Base-by-base conservation (phyloP, 2,329 filamentous ascomycete species). In the Colletotrichum higginsianum region DNA sequence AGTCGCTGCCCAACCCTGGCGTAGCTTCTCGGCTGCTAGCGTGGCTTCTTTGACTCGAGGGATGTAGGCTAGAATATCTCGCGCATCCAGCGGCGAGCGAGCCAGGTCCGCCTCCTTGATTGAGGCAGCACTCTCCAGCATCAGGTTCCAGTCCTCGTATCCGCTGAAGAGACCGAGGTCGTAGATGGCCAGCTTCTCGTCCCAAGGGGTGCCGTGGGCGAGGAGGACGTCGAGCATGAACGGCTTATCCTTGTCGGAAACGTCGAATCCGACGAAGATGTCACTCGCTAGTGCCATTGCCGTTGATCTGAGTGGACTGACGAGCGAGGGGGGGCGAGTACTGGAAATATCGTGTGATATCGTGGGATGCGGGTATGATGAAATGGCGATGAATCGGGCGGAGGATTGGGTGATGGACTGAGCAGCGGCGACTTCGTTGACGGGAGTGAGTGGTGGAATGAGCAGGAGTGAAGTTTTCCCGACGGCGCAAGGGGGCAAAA, bases 21-120 rank as follows among this genome's bases (percentile, higher is more conserved):
- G 46, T 38, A 68, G 38, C 58, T 49, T 65, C 16, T 46, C 67
- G 44, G 30, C 73, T 49, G 58, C 61, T 21, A 65, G 53, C 23
- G 67, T 38, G 18, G 73, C 72, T 6, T 74, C 62, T 30, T 78
- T 61, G 35, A 78, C 76, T 13, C 74, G 65, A 73, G 76, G 78
- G 40, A 83, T 67, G 67, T 79, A 81, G 21, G 77, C 74, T 30
- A 82, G 76, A 6, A 82, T 49, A 70, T 83, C 82, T 65, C 76
- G 75, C 4, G 78, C 80, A 23, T 82, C 77, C 12, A 82, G 75
- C 38, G 74, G 75, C 5, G 71, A 58, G 46, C 76, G 49, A 23
- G 60, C 50, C 30, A 49, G 61, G 42, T 70, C 71, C 30, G 61
- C 44, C 44, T 73, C 66, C 46, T 73, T 77, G n/a, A 80, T 75